These are phyloP conservation scores for Helicostylum pulchrum DNA, from an alignment of 192 early-diverging fungal species.

Conservation along the genomic window DNA sequence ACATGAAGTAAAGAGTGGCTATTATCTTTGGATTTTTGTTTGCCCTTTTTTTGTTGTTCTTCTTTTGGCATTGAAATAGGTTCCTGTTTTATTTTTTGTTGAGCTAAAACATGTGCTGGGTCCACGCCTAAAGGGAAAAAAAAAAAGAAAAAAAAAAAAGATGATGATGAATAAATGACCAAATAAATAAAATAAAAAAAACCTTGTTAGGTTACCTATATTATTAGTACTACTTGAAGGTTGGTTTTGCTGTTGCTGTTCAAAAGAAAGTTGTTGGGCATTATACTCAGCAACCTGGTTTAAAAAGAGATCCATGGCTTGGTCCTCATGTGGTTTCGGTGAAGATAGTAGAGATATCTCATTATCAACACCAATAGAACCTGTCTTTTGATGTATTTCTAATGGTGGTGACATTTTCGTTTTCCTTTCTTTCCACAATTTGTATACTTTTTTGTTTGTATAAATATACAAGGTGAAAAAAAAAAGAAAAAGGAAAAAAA, in stretches of 20 bases:
- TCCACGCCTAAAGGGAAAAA: slow-evolving; percentile 17
- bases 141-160: neutral
- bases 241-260: slow-evolving; percentile 6
- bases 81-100: slow-evolving; percentile 1
- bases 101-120: neutral
- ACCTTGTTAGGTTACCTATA: too few species aligned
- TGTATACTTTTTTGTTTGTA: too few species aligned
- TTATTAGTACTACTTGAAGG: neutral
- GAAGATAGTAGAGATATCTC: neutral
- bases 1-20: slow-evolving; percentile 20
- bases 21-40: slow-evolving; percentile 18
- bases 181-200: neutral
- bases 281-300: slow-evolving; percentile 30
- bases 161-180: neutral
- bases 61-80: neutral
- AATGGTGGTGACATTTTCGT: neutral
- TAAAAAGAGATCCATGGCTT: slow-evolving; percentile 30
- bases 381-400: neutral
- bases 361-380: neutral
- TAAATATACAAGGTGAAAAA: too few species aligned
- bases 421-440: neutral
- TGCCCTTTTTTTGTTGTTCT: slow-evolving; percentile 10
- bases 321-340: neutral
- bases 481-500: too few species aligned
- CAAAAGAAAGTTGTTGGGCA: slow-evolving; percentile 25